Conservation (phyloP, 23 red algal genomes). For the Gracilaria domingensis region DNA sequence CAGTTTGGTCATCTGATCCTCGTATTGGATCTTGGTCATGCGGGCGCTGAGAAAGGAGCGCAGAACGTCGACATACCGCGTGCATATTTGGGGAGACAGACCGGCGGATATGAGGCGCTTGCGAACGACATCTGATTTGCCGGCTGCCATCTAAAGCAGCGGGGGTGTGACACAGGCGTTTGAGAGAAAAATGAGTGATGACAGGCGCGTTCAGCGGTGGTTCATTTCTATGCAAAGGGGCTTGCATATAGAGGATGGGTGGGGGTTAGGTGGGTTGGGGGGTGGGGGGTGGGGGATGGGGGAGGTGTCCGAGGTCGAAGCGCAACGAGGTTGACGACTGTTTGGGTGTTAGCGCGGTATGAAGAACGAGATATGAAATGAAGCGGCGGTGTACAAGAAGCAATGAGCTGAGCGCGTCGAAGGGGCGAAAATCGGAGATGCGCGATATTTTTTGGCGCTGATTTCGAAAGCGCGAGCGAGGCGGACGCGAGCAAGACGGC, state of each 20-base stretch:
- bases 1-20: constrained; percentile 65
- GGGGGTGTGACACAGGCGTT: not conserved
- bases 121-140: constrained; percentile 51
- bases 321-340: not conserved
- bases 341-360: too few species aligned
- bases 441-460: not conserved
- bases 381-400: too few species aligned
- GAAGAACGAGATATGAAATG: too few species aligned
- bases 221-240: constrained; percentile 31
- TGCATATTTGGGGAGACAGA: constrained; percentile 39
- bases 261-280: not conserved
- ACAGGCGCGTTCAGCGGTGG: constrained; percentile 6
- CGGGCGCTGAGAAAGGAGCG: constrained; percentile 70
- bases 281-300: not conserved
- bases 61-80: constrained; percentile 27
- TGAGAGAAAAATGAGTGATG: not conserved
- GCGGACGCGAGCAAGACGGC: too few species aligned
- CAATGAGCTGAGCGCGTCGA: not conserved
- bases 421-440: not conserved
- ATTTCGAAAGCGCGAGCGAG: too few species aligned
- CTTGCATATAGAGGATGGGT: not conserved
- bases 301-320: not conserved
- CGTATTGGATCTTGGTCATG: constrained; percentile 51
- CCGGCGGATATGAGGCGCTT: constrained; percentile 63
- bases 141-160: constrained; percentile 21